A percentile compares a stretch with the other conserved stretches of the same genome.
These are phyloP conservation scores for Exophiala oligosperma DNA, from an alignment of 2,329 filamentous ascomycete genomes.

Conservation along the genomic window DNA sequence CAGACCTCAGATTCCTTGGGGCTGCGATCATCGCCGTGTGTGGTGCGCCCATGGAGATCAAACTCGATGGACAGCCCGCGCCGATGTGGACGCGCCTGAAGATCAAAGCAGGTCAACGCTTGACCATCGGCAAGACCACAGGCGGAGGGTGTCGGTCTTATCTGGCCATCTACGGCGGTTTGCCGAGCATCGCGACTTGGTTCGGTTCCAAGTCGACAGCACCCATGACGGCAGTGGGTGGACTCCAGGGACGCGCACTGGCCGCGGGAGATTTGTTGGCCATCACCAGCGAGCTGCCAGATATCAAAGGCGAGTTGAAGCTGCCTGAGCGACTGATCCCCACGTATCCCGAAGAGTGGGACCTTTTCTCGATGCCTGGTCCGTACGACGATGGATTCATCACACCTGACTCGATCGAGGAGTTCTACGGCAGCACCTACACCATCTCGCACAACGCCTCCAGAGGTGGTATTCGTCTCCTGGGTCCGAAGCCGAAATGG, in stretches of 20 bases:
- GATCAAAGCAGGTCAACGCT: slow-evolving; percentile 51
- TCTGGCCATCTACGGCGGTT: slow-evolving; percentile 58
- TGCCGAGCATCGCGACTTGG: slow-evolving; percentile 56
- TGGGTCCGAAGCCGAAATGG: slow-evolving; percentile 61
- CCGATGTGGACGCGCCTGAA: slow-evolving; percentile 58
- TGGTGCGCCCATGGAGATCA: slow-evolving; percentile 55
- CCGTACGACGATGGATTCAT: slow-evolving; percentile 59
- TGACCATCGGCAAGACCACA: slow-evolving; percentile 57
- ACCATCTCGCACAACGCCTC: slow-evolving; percentile 63
- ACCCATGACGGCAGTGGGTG: slow-evolving; percentile 58
- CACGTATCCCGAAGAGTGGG: slow-evolving; percentile 52
- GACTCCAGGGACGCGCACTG: slow-evolving; percentile 59
- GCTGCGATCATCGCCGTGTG: slow-evolving; percentile 58
- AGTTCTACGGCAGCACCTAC: slow-evolving; percentile 60
- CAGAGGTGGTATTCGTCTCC: slow-evolving; percentile 58
- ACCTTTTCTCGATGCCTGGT: slow-evolving; percentile 55
- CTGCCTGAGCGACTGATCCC: slow-evolving; percentile 51
- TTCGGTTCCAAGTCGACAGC: slow-evolving; percentile 62
- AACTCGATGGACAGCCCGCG: slow-evolving; percentile 50
- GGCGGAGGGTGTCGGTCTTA: slow-evolving; percentile 58
- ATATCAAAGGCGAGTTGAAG: slow-evolving; percentile 34
- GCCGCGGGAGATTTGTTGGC: slow-evolving; percentile 55
- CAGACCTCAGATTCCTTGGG: slow-evolving; percentile 57
- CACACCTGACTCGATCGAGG: slow-evolving; percentile 52
- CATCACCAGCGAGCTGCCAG: slow-evolving; percentile 42